Percentiles rank a stretch among this genome's conserved stretches.
phyloP scores from a whole-genome alignment of 2,329 filamentous ascomycete genomes.

The Trichoderma hamatum region DNA sequence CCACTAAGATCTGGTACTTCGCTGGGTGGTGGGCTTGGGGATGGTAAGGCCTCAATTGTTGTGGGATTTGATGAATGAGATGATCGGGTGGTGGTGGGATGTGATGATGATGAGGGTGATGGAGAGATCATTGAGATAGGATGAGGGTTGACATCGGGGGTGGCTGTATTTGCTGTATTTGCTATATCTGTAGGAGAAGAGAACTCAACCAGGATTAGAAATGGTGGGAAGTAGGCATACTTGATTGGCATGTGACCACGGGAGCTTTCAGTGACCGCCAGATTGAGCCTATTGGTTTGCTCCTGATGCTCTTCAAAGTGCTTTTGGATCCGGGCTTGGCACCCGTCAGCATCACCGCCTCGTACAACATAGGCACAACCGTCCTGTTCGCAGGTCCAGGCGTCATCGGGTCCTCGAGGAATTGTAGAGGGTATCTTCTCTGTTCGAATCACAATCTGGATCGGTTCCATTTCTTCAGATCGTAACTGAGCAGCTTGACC shows the following conservation, averaged over 20 bases:
- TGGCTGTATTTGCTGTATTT: background rate
- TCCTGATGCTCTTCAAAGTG: conserved; percentile 65
- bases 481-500: conserved; percentile 26
- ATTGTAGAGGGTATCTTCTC: conserved; percentile 53
- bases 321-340: conserved; percentile 58
- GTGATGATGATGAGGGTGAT: conserved; percentile 17
- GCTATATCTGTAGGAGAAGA: conserved; percentile 1
- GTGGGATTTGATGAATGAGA: background rate
- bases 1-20: conserved; percentile 28
- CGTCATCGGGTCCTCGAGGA: conserved; percentile 61
- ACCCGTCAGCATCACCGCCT: conserved; percentile 58
- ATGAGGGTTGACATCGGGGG: conserved; percentile 2
- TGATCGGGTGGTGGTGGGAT: conserved; percentile 3
- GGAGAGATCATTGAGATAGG: conserved; percentile 19
- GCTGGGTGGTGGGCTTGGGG: conserved; percentile 13
- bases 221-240: conserved; percentile 51
- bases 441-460: conserved; percentile 52
- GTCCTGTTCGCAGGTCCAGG: conserved; percentile 67
- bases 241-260: conserved; percentile 59
- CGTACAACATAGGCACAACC: conserved; percentile 67
- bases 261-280: conserved; percentile 60
- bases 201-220: conserved; percentile 39
- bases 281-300: conserved; percentile 53
- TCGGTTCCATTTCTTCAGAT: conserved; percentile 35
- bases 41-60: background rate